Base-by-base conservation (phyloP, 495 filamentous ascomycete genomes). In the Penicillium antarcticum region DNA sequence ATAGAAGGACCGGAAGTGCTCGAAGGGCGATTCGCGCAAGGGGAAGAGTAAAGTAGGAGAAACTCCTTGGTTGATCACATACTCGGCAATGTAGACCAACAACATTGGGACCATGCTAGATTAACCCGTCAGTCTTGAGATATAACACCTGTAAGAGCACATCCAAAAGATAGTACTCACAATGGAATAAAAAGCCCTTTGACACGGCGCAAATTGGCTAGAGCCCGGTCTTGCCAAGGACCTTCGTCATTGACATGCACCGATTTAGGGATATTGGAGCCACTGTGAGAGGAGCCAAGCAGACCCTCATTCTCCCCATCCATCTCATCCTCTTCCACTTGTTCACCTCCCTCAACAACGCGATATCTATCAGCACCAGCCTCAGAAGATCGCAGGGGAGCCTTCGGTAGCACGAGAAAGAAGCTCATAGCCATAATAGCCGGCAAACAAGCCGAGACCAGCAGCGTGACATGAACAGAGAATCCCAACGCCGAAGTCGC, bases 31-130 rank as follows among this genome's bases (percentile, higher is more conserved):
- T 5, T 76, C 69, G 1, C 76, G 58, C 9, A 96, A 70, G 0
- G 91, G 90, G 67, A 95, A 98, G 31, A 98, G 82, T 10, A 97
- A 77, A 0, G 89, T 96, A 1, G 92, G 94, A 0, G 87, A 77
- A 33, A 98, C 88, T 34, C 90, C 91, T 71, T 94, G 90, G 71
- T 97, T 97, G 69, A 97, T 95, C 52, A 89, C 92, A 65, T 97
- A 97, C 75, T 98, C 94, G 45, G 91, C 89, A 34, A 96, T 80
- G 63, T 96, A 98, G 47, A 98, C 94, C 19, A 98, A 72, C 35
- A 97, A 73, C 9, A 98, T 77, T 0, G 94, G 94, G 2, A 96
- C 73, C 90, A 97, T 97, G 63, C 90, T 86, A 34, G 50, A 53
- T 24, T 57, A 45, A 40, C 23, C 43, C 42, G 72, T 72, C 31